Evolutionary conservation across 148 eudicot species (phyloP), one percentile per base, ranked within the genome.

Genomic region (Vaccinium corymbosum): DNA sequence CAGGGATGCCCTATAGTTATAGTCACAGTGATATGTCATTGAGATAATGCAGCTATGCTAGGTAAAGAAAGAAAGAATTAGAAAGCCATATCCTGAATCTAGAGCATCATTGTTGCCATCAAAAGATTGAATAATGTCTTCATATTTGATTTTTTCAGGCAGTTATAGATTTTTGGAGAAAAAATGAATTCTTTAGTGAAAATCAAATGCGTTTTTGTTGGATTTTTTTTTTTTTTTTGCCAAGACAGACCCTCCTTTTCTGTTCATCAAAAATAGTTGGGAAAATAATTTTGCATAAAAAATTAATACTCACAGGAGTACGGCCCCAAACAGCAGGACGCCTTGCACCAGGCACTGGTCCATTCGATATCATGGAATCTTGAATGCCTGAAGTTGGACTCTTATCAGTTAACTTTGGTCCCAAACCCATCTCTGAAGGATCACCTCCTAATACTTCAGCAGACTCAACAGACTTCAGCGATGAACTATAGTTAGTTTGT

Each of bases 261-360:
- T 3, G 22, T 64, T 64, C 3, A 9, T 64, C 8, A 20, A 64
- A 62, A 11, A 62, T 17, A 7, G 66, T 20, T n/a, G 10, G 29
- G 9, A 10, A 22, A 9, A 64, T 9, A 22, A 12, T 22, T 64
- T 64, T 22, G 22, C 32, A 22, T 22, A 64, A 35, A 29, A 78
- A 66, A 32, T 25, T 78, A 51, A 29, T 83, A 90, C 98, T 92
- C 84, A 95, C 98, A 49, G 94, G 80, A 81, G 89, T 85, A 46
- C 93, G 95, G 79, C 97, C 95, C 95, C 94, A 93, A 86, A 81
- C 77, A 82, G 91, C 79, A 16, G 89, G 86, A 19, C 86, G 88
- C 38, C 87, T 84, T 78, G 51, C 84, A 76, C 88, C 82, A 81
- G 82, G 86, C 12, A 29, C 82, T 72, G 87, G 83, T 83, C 87